These are phyloP conservation scores for Meyerozyma carpophila DNA, from an alignment of 1,139 yeast genomes.

Conservation along the genomic window DNA sequence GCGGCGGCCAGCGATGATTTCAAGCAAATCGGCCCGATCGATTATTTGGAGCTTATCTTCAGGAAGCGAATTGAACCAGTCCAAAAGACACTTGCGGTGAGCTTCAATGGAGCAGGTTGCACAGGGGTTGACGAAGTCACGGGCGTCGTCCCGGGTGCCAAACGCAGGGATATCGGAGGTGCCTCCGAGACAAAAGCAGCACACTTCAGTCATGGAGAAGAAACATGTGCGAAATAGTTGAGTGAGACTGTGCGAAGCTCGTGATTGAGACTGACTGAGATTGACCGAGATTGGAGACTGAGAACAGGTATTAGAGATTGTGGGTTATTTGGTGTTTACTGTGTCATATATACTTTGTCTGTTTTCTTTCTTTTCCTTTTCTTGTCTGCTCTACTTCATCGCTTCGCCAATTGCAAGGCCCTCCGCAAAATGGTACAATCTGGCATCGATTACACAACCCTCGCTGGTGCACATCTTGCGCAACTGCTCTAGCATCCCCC, in stretches of 20 bases:
- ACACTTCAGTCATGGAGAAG: slow-evolving; percentile 12
- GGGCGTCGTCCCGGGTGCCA: slow-evolving; percentile 33
- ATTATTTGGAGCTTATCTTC: slow-evolving; percentile 22
- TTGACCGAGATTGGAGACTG: too few relatives aligned
- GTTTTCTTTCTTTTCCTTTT: too few relatives aligned
- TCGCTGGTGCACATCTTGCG: slow-evolving; percentile 42
- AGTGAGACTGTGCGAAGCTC: not conserved
- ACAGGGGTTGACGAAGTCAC: slow-evolving; percentile 38
- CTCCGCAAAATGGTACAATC: slow-evolving; percentile 79
- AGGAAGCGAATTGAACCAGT: slow-evolving; percentile 40
- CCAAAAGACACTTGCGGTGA: slow-evolving; percentile 38
- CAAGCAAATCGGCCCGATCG: slow-evolving; percentile 6
- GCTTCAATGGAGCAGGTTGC: slow-evolving; percentile 32
- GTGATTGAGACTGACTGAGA: too few relatives aligned
- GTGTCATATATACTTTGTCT: too few relatives aligned
- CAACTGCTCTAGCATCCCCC: slow-evolving; percentile 51
- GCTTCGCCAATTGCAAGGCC: slow-evolving; percentile 37
- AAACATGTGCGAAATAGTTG: not conserved
- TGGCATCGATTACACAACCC: slow-evolving; percentile 79
- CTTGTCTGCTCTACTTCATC: too few relatives aligned
- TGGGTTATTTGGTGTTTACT: too few relatives aligned
- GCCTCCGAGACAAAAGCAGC: slow-evolving; percentile 41
- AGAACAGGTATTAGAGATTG: not conserved
- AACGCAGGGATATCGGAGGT: slow-evolving; percentile 38
- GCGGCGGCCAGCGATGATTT: not conserved